These are phyloP conservation scores for Candida vartiovaarae DNA, from an alignment of 805 yeast genomes.

Conservation along the genomic window DNA sequence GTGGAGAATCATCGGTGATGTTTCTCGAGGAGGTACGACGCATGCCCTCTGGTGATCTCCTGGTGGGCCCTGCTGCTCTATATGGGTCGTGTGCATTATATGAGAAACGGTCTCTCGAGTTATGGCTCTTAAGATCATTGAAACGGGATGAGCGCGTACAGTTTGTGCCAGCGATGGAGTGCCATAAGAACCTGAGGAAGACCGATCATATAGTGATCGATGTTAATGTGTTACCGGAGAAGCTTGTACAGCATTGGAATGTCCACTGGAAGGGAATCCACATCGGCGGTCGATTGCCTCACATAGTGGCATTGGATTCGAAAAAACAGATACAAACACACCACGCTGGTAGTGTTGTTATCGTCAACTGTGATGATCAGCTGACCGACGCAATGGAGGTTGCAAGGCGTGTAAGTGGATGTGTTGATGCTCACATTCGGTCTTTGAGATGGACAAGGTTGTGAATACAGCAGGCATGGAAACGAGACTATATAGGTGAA, in stretches of 20 bases:
- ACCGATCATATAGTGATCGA: neutral
- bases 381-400: neutral
- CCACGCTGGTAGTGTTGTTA: neutral
- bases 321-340: neutral
- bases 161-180: neutral
- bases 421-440: neutral
- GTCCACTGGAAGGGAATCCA: neutral
- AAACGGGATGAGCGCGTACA: neutral
- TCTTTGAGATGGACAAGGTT: no score
- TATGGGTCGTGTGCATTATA: neutral
- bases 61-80: neutral
- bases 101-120: neutral
- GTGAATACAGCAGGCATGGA: no score
- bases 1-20: neutral
- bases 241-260: neutral
- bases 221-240: neutral
- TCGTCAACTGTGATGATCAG: neutral
- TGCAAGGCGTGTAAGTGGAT: neutral
- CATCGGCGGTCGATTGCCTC: neutral
- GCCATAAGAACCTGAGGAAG: no score
- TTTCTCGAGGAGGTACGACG: conserved; percentile 1
- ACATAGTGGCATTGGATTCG: neutral
- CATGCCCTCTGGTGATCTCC: neutral
- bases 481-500: no score
- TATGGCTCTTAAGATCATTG: neutral